Percentiles rank a stretch among this genome's conserved stretches.
These are phyloP conservation scores for Ambrosia hybrid DNA, from an alignment of 140 eudicot species.

Conservation along the genomic window DNA sequence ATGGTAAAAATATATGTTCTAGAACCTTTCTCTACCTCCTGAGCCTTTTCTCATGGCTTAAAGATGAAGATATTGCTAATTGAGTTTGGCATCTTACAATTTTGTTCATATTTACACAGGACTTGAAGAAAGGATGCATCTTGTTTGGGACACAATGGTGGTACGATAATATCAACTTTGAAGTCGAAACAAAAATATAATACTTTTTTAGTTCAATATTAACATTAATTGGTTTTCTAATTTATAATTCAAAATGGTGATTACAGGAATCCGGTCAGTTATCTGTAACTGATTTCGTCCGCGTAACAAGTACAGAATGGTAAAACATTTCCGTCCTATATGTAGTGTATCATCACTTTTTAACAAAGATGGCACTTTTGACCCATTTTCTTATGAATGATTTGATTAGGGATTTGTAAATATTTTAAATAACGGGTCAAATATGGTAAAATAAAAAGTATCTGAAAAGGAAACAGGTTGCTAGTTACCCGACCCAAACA, in stretches of 20 bases:
- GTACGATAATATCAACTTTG: conserved; percentile 41
- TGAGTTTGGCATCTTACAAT: not conserved
- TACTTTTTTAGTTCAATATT: conserved; percentile 15
- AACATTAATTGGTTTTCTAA: not conserved
- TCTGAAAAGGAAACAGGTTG: not conserved
- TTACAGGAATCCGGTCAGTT: conserved; percentile 86
- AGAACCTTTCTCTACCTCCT: conserved; percentile 3
- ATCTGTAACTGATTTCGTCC: conserved; percentile 80
- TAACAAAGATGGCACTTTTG: not conserved
- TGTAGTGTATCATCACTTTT: conserved; percentile 3
- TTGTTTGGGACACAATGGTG: conserved; percentile 98
- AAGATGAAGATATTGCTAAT: not conserved
- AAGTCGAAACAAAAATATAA: not conserved
- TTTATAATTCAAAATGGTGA: conserved; percentile 7
- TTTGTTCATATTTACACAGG: not conserved
- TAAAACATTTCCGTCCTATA: conserved; percentile 28
- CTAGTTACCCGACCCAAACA: conserved; percentile 5
- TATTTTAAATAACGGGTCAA: not conserved
- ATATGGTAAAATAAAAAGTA: not conserved
- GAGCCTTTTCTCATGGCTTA: not conserved
- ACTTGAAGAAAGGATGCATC: conserved; percentile 96
- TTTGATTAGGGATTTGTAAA: no score
- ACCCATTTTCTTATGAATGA: not conserved
- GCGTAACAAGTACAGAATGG: conserved; percentile 98
- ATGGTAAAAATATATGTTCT: conserved; percentile 49